These are phyloP conservation scores for Colletotrichum sp. DNA, from an alignment of 2,329 filamentous ascomycete genomes.

Conservation along the genomic window DNA sequence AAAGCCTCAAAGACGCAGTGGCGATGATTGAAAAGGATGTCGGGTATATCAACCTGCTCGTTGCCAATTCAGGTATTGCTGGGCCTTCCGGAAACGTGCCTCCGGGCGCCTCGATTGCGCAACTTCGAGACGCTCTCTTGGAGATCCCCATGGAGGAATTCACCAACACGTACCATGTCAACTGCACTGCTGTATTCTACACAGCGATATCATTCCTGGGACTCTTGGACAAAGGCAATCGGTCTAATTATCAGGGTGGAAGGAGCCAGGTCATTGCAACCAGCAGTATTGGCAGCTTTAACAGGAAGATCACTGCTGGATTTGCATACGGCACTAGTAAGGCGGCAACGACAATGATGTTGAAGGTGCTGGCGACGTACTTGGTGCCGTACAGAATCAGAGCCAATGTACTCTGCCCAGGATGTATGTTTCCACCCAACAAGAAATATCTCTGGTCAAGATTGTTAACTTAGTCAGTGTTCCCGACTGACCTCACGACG, in stretches of 20 bases:
- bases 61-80: neutral
- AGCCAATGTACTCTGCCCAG: neutral
- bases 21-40: neutral
- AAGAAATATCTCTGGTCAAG: too few species aligned
- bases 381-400: neutral
- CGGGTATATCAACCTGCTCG: neutral
- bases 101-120: neutral
- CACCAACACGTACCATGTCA: neutral
- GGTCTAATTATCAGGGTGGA: neutral
- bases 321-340: neutral
- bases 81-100: neutral
- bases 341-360: neutral
- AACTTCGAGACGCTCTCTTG: neutral
- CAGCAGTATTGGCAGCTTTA: neutral
- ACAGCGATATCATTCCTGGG: neutral
- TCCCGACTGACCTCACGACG: neutral
- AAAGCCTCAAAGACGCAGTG: neutral
- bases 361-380: neutral
- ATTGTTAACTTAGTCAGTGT: neutral
- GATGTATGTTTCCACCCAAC: neutral
- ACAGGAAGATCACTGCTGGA: neutral
- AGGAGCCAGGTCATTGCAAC: neutral
- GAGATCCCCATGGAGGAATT: neutral
- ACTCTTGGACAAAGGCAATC: neutral
- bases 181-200: neutral